These are phyloP conservation scores for Starmera quercuum DNA, from an alignment of 805 yeast species.

Conservation along the genomic window DNA sequence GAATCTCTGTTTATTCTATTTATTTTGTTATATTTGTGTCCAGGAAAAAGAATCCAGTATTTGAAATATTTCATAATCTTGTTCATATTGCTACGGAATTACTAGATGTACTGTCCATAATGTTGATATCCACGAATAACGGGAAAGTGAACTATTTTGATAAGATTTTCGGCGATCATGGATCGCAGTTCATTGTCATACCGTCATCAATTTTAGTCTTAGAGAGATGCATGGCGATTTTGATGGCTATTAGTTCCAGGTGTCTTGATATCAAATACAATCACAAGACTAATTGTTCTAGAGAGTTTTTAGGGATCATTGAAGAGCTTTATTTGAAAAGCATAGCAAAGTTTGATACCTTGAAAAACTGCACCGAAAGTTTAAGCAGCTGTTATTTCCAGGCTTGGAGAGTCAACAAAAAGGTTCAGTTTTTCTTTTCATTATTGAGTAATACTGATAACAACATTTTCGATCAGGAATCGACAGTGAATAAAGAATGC, in stretches of 20 bases:
- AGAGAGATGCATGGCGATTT: conserved; percentile 13
- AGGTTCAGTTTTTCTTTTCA: conserved; percentile 33
- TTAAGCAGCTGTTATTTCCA: conserved; percentile 51
- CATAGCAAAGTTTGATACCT: conserved; percentile 21
- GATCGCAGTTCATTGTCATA: conserved; percentile 15
- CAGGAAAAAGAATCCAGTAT: conserved; percentile 6
- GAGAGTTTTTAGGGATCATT: conserved; percentile 3
- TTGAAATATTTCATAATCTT: conserved; percentile 6
- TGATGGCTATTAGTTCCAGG: conserved; percentile 19
- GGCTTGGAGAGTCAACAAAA: conserved; percentile 56
- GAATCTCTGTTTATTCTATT: conserved; percentile 17
- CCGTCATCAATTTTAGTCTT: conserved; percentile 13
- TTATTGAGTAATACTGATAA: conserved; percentile 24
- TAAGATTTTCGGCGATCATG: conserved; percentile 13
- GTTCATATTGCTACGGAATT: conserved; percentile 16
- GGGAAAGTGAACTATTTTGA: conserved; percentile 19
- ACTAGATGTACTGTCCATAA: neutral
- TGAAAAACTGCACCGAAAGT: conserved; percentile 28
- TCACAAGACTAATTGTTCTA: conserved; percentile 2
- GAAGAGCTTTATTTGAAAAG: conserved; percentile 14
- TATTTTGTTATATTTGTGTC: conserved; percentile 17
- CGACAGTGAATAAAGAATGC: conserved; percentile 14
- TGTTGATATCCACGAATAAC: conserved; percentile 10
- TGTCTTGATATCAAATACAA: conserved; percentile 20
- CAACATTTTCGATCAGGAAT: conserved; percentile 18